phyloP scores from a whole-genome alignment of 2,329 filamentous ascomycete genomes.

The Anthostomella pinea region DNA sequence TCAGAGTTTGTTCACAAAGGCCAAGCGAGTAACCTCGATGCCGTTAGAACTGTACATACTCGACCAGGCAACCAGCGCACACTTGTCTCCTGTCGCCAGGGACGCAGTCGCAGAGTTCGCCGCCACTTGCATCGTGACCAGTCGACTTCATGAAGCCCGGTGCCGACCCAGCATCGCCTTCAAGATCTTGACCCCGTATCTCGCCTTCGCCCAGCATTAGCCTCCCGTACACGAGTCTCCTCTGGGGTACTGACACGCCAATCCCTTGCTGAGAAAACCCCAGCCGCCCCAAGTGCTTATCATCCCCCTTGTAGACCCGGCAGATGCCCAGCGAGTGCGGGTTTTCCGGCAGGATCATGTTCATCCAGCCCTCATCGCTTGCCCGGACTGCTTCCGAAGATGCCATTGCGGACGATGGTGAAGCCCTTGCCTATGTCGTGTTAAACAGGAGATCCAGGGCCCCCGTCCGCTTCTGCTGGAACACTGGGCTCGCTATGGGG shows the following conservation, averaged over 20 bases:
- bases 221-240: not conserved
- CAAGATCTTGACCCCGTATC: slow-evolving; percentile 44
- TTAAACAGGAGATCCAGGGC: slow-evolving; percentile 35
- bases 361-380: slow-evolving; percentile 28
- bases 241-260: slow-evolving; percentile 1
- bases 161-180: slow-evolving; percentile 36
- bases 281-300: slow-evolving; percentile 9
- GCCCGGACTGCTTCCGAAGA: slow-evolving; percentile 33
- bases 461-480: slow-evolving; percentile 30
- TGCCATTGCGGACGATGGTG: slow-evolving; percentile 36
- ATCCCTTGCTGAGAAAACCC: slow-evolving; percentile 13
- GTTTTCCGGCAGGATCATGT: slow-evolving; percentile 6
- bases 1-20: slow-evolving; percentile 13
- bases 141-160: slow-evolving; percentile 36
- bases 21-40: slow-evolving; percentile 6
- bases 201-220: slow-evolving; percentile 6
- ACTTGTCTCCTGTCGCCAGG: slow-evolving; percentile 36
- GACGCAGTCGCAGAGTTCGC: slow-evolving; percentile 31
- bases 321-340: slow-evolving; percentile 7
- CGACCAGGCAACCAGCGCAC: slow-evolving; percentile 36
- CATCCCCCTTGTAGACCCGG: slow-evolving; percentile 10
- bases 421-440: slow-evolving; percentile 34
- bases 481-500: no score
- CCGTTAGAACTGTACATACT: slow-evolving; percentile 35
- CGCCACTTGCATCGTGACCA: slow-evolving; percentile 25